A percentile compares a stretch with the other conserved stretches of the same genome.
These are phyloP conservation scores for Fusarium sp. DNA, from an alignment of 2,329 filamentous ascomycete species.

Conservation along the genomic window DNA sequence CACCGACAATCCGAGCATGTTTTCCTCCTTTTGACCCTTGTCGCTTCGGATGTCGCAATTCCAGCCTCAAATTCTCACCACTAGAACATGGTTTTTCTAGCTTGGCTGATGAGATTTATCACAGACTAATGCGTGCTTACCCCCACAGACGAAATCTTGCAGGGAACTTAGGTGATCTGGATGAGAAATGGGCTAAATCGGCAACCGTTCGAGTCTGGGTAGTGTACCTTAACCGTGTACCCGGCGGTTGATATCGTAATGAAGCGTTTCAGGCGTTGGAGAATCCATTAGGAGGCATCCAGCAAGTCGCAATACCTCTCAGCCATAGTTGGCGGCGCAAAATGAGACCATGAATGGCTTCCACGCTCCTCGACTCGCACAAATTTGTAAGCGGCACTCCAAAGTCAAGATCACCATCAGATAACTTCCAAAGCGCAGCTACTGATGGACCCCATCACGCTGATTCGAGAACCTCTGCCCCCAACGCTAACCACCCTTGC, in stretches of 20 bases:
- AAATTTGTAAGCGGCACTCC: not conserved
- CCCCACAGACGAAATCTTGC: conserved; percentile 6
- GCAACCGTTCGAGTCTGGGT: not conserved
- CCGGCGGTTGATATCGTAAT: not conserved
- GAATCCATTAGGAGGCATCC: not conserved
- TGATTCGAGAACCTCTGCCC: not conserved
- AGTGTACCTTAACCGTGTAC: not conserved
- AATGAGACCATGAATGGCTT: not conserved
- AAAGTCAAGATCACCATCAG: not conserved
- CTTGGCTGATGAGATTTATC: not conserved
- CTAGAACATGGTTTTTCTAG: not conserved
- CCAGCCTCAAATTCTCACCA: conserved; percentile 20
- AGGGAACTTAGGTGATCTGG: not conserved
- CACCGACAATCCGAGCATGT: conserved; percentile 8
- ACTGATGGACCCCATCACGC: not conserved
- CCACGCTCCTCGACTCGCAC: fast-evolving
- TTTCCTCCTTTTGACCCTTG: not conserved
- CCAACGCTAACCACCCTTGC: not conserved
- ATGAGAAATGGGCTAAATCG: too few species aligned
- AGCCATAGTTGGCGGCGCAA: fast-evolving
- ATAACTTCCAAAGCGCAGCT: not conserved
- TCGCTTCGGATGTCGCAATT: conserved; percentile 34
- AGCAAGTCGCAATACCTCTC: not conserved
- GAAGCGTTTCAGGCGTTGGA: not conserved
- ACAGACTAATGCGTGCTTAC: not conserved